Conservation (phyloP, 2,329 filamentous ascomycete genomes). For the Alternaria brassicae region DNA sequence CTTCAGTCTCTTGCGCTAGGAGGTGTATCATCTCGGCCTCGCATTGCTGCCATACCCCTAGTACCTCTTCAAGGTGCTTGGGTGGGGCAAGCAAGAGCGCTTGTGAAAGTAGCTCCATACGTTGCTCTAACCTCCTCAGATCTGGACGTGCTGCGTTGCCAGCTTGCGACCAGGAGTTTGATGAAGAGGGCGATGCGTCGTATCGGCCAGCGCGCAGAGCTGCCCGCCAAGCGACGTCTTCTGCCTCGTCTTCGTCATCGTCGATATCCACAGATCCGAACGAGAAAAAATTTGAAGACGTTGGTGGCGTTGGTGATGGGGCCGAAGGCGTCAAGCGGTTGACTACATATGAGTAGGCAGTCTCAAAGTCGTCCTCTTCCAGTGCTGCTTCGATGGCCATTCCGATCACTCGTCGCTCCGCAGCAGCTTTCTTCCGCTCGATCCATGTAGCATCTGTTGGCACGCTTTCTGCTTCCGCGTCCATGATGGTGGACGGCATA, state of each 20-base stretch:
- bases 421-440: conserved; percentile 49
- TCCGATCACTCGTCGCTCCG: conserved; percentile 73
- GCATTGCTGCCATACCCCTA: conserved; percentile 76
- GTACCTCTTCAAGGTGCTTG: conserved; percentile 73
- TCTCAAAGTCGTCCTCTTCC: conserved; percentile 81
- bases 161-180: conserved; percentile 49
- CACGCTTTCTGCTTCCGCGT: conserved; percentile 60
- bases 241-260: conserved; percentile 48
- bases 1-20: conserved; percentile 70
- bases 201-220: conserved; percentile 81
- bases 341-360: conserved; percentile 82
- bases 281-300: conserved; percentile 34
- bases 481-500: conserved; percentile 43
- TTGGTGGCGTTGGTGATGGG: conserved; percentile 32
- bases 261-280: conserved; percentile 32
- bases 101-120: conserved; percentile 79
- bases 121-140: conserved; percentile 77
- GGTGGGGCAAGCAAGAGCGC: conserved; percentile 77
- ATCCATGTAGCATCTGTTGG: conserved; percentile 29
- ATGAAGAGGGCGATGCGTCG: conserved; percentile 51
- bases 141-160: conserved; percentile 59
- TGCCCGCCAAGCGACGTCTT: conserved; percentile 79
- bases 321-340: conserved; percentile 65
- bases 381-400: conserved; percentile 83
- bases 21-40: conserved; percentile 77